Conservation (phyloP, 2,329 filamentous ascomycete species). For the Talaromyces sp. region DNA sequence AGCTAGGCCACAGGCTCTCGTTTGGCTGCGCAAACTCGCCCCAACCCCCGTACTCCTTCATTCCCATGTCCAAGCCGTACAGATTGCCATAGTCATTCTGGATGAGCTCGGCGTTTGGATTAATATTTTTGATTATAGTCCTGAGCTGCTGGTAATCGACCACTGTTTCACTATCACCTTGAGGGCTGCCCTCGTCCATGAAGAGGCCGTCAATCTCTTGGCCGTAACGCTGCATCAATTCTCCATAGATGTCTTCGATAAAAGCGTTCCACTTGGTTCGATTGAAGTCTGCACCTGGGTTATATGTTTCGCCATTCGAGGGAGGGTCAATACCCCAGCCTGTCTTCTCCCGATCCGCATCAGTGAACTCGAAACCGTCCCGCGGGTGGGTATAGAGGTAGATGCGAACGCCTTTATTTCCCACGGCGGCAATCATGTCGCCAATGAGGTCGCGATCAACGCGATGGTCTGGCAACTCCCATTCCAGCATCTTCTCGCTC, state of each 20-base stretch:
- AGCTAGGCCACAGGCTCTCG: conserved; percentile 8
- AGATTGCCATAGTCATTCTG: conserved; percentile 8
- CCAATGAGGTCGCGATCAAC: conserved; percentile 6
- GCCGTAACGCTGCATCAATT: conserved; percentile 7
- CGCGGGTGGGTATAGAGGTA: conserved; percentile 13
- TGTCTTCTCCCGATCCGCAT: background rate
- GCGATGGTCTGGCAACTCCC: conserved; percentile 1
- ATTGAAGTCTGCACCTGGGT: conserved; percentile 8
- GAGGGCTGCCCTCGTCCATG: background rate
- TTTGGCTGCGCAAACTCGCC: conserved; percentile 7
- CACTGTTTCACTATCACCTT: conserved; percentile 6
- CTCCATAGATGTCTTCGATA: conserved; percentile 3
- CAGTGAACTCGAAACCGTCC: conserved; percentile 1
- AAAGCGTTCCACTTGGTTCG: conserved; percentile 4
- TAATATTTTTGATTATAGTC: background rate
- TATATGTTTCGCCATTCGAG: background rate
- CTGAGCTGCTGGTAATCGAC: background rate
- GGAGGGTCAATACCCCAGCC: conserved; percentile 1
- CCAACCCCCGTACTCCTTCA: conserved; percentile 7
- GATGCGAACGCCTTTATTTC: background rate
- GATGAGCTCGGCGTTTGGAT: conserved; percentile 1
- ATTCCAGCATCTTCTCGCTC: conserved; percentile 10
- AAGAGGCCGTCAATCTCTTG: background rate
- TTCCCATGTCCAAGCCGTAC: conserved; percentile 9
- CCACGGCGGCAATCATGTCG: conserved; percentile 1